These are phyloP conservation scores for Ramalina peruviana DNA, from an alignment of 495 filamentous ascomycete species.

Conservation along the genomic window DNA sequence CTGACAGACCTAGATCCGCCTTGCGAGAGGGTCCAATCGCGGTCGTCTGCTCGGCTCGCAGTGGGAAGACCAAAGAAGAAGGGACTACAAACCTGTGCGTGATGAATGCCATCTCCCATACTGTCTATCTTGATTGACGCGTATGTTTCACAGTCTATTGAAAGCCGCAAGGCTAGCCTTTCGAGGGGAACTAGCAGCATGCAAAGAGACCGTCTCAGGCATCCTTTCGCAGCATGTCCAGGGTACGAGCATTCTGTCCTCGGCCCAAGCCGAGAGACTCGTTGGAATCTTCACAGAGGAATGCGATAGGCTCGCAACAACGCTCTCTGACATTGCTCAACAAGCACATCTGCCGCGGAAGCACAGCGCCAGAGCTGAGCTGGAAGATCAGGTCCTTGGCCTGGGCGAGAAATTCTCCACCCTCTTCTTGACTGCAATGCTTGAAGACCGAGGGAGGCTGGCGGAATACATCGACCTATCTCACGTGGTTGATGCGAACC, in stretches of 20 bases:
- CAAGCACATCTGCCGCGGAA: constrained; percentile 31
- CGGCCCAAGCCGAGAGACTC: constrained; percentile 42
- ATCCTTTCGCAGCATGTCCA: constrained; percentile 6
- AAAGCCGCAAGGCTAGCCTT: constrained; percentile 10
- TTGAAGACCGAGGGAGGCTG: constrained; percentile 62
- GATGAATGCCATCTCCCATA: constrained; percentile 21
- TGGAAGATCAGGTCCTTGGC: constrained; percentile 80
- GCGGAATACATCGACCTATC: constrained; percentile 80
- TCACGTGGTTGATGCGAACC: constrained; percentile 53
- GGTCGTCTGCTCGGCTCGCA: constrained; percentile 86
- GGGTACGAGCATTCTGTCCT: constrained; percentile 23
- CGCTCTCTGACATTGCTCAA: constrained; percentile 45
- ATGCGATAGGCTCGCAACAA: constrained; percentile 46
- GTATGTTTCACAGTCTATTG: constrained; percentile 1
- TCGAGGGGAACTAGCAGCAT: constrained; percentile 1
- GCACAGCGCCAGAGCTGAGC: constrained; percentile 37
- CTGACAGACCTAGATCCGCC: neutral
- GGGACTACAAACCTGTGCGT: constrained; percentile 82
- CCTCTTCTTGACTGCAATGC: constrained; percentile 66
- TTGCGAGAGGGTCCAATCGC: constrained; percentile 44
- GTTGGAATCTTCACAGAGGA: constrained; percentile 53
- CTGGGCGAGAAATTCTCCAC: constrained; percentile 91
- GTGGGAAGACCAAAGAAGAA: constrained; percentile 76
- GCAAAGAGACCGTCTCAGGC: constrained; percentile 5
- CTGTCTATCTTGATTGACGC: neutral